Percentiles rank a stretch among this genome's conserved stretches.
Evolutionary conservation across 495 filamentous ascomycete genomes (phyloP).

Genomic region (Gamarada debralockiae): DNA sequence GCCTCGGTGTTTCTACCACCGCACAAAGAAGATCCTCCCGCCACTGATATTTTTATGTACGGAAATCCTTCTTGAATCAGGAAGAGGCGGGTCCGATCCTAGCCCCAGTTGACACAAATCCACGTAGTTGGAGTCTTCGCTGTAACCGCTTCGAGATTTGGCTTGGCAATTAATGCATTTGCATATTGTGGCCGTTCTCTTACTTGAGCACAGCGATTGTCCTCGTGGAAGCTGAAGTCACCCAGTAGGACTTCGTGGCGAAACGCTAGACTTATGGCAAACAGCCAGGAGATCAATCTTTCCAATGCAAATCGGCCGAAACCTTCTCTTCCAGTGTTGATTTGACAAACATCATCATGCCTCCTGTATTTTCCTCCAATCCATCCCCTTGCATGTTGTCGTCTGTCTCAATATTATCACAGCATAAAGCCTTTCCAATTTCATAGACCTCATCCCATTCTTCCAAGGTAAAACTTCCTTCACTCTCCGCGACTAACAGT

Average conservation of each 20-base stretch:
- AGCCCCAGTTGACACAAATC: background rate
- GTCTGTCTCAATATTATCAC: constrained; percentile 37
- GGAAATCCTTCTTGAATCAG: constrained; percentile 4
- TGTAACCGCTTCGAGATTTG: background rate
- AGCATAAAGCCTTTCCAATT: constrained; percentile 61
- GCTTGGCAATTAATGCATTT: constrained; percentile 20
- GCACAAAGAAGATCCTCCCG: background rate
- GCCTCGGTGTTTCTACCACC: background rate
- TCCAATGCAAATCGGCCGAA: constrained; percentile 57
- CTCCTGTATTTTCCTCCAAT: constrained; percentile 34
- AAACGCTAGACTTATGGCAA: background rate
- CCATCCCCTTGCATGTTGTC: constrained; percentile 39
- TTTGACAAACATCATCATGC: constrained; percentile 58
- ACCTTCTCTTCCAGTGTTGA: constrained; percentile 59
- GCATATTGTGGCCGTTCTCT: background rate
- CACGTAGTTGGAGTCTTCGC: too few species aligned
- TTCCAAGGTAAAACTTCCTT: constrained; percentile 71
- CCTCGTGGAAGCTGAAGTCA: constrained; percentile 12
- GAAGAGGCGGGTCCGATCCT: constrained; percentile 11
- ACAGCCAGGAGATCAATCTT: constrained; percentile 31
- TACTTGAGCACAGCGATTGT: background rate
- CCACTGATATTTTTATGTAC: constrained; percentile 18
- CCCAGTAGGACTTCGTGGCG: background rate
- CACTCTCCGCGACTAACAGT: constrained; percentile 73
- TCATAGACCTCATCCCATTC: constrained; percentile 73